Percentiles rank a stretch among this genome's conserved stretches.
These are phyloP conservation scores for Russula griseocarnosa DNA, from an alignment of 768 basidiomycete genomes.

Conservation along the genomic window DNA sequence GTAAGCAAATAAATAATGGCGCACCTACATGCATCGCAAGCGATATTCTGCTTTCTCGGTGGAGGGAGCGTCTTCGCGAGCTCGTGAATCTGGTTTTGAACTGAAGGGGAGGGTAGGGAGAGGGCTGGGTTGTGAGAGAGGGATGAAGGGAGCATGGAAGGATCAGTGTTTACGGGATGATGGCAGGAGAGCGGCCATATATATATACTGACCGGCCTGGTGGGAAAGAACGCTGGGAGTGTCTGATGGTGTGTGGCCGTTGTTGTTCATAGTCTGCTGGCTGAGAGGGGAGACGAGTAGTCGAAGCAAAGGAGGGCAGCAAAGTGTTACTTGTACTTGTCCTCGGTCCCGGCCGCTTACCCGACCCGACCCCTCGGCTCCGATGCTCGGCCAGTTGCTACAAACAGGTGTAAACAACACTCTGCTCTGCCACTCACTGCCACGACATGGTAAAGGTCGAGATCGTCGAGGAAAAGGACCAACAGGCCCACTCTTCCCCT, in stretches of 20 bases:
- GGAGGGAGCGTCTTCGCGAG: constrained; percentile 75
- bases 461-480: constrained; percentile 81
- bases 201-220: constrained; percentile 19
- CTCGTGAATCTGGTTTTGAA: constrained; percentile 81
- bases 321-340: not conserved
- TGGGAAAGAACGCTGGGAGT: constrained; percentile 20
- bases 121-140: constrained; percentile 44
- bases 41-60: constrained; percentile 89
- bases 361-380: not conserved
- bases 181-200: constrained; percentile 10
- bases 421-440: too few relatives aligned
- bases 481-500: constrained; percentile 50
- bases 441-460: constrained; percentile 92
- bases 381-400: not conserved
- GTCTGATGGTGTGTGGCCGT: not conserved
- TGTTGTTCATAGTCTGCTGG: not conserved
- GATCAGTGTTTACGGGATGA: constrained; percentile 26
- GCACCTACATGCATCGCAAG: constrained; percentile 89
- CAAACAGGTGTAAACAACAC: not conserved
- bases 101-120: constrained; percentile 56
- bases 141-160: constrained; percentile 32
- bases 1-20: constrained; percentile 25
- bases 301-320: not conserved
- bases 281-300: not conserved
- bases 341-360: constrained; percentile 15